Evolutionary conservation across 192 early-diverging fungal species (phyloP), one percentile per base, ranked within the genome.

Genomic region (Entomortierella parvispora): DNA sequence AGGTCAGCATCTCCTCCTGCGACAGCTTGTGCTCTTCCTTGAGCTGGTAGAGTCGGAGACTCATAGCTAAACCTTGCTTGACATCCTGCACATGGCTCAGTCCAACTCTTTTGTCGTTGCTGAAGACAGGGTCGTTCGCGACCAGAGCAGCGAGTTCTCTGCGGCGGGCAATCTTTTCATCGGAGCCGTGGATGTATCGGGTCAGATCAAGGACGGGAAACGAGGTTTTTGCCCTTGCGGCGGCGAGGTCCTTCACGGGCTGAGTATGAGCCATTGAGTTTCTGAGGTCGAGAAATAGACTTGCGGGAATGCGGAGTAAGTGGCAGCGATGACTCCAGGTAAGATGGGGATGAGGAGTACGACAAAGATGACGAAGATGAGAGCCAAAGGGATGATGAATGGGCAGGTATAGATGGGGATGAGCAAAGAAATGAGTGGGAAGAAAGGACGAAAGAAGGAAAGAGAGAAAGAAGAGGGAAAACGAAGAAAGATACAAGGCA

Each of bases 21-120:
- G 82, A 62, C 68, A 91, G 68, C 61, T 81, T 82, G 54, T 87
- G 81, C 55, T 86, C 85, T 18, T 85, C 81, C 3, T 84, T 82
- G 51, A 92, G 62, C 47, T 80, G 65, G 22, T 90, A 82, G 40
- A 92, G 86, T 52, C 90, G 72, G 9, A 83, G 82, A 70, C 88
- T 90, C 52, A 91, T 57, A 28, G 68, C 61, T 1, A 85, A 80
- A 2, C 87, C 84, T 37, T 75, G 77, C 65, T 91, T 93, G 60
- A 91, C 91, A 47, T 85, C 85, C 32, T 88, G 84, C 70, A 96
- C 59, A 49, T 65, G 52, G 49, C 74, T 77, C 61, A 68, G 50
- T 8, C 74, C 65, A 4, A 68, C 48, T 53, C 74, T 68, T 17
- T 3, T 15, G 25, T 68, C 61, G 22, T 58, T 63, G 47, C 55